Conservation (phyloP, 352 stramenopile genomes). For the Phytophthora brassicae region DNA sequence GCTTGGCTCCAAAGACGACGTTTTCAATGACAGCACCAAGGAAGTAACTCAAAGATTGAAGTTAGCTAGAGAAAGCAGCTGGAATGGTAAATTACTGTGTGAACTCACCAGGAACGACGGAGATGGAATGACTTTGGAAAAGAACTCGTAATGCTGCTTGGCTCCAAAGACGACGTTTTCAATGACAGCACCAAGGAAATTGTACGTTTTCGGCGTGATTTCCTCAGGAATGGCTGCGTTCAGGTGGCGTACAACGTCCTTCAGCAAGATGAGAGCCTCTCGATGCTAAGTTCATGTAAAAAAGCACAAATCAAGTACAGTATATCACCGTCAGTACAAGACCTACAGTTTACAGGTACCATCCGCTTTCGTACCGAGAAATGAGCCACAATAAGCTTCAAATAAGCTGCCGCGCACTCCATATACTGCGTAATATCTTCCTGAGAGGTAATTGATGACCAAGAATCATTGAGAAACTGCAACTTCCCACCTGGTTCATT, state of each 20-base stretch:
- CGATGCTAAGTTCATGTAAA: conserved; percentile 40
- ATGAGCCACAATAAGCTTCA: conserved; percentile 85
- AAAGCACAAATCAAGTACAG: conserved; percentile 1
- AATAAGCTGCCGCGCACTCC: conserved; percentile 77
- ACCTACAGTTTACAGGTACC: background rate
- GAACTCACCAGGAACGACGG: conserved; percentile 56
- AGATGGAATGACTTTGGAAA: conserved; percentile 77
- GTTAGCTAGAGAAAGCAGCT: background rate
- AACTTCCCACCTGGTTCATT: conserved; percentile 53
- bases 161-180: conserved; percentile 78
- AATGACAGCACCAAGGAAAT: conserved; percentile 69
- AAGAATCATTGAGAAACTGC: conserved; percentile 86
- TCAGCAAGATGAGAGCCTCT: conserved; percentile 83
- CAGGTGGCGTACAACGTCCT: conserved; percentile 84
- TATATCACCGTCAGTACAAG: conserved; percentile 6
- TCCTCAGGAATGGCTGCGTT: conserved; percentile 59
- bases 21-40: conserved; percentile 77
- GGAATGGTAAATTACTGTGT: background rate
- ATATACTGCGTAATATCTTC: conserved; percentile 81
- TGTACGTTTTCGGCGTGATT: conserved; percentile 65
- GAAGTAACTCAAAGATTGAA: background rate
- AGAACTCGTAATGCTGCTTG: conserved; percentile 69
- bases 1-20: conserved; percentile 70
- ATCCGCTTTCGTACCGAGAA: conserved; percentile 52
- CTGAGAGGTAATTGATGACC: conserved; percentile 75